Evolutionary conservation across 2,329 filamentous ascomycete genomes (phyloP), one percentile per base, ranked within the genome.

Genomic region (Helotiales sp.): DNA sequence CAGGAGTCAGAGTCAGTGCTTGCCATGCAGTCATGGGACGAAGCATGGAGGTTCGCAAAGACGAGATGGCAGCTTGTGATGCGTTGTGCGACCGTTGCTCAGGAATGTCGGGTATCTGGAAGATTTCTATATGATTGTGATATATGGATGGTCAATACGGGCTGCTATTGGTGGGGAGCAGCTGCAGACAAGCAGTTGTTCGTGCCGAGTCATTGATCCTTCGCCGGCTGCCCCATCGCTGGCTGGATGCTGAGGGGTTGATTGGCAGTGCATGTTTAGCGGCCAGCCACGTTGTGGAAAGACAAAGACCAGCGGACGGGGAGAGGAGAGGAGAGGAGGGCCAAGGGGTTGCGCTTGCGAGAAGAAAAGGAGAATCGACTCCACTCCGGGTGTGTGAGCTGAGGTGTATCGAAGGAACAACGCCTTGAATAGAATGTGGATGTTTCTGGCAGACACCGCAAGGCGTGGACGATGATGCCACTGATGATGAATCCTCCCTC

Each of bases 301-400:
- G 19, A 25, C 15, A 38, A 42, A 22, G 19, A 25, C 15, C n/a
- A 13, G 34, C 34, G 15, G 34, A 38, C 2, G 34, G 34, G 34
- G 19, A n/a, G 34, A 17, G 34, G 34, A 36, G 5, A n/a, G 34
- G 34, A n/a, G 13, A 5, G 34, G 34, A n/a, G 7, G 38, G 19
- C 2, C 19, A 13, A 15, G 5, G 22, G 5, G 22, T 10, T 6
- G 36, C 36, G 10, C n/a, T n/a, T n/a, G n/a, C n/a, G n/a, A n/a
- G n/a, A 9, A 31, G 19, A 48, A 31, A 48, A 48, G 27, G 27
- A 48, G 46, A 48, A 44, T 3, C 22, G 40, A 44, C 46, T 48
- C 46, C 46, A 31, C 46, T 48, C 27, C 25, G 46, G 46, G 25
- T 48, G 46, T 48, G 46, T 48, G 46, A 31, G 46, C 46, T 48